phyloP scores from a whole-genome alignment of 208 protist species.

The Leptomonas seymouri region DNA sequence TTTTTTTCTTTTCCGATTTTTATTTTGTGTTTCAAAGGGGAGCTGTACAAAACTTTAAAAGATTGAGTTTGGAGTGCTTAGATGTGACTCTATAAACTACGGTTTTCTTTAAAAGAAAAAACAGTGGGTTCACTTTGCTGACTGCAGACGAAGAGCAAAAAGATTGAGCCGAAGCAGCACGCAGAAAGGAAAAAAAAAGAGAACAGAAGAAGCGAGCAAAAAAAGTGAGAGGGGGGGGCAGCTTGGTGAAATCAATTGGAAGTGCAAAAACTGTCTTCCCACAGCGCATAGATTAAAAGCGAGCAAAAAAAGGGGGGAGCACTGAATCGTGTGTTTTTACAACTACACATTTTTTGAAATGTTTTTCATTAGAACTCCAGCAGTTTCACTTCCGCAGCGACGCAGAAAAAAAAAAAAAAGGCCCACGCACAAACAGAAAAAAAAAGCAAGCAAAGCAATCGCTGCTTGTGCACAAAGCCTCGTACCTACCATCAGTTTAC shows the following conservation, averaged over 20 bases:
- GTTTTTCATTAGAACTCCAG: neutral
- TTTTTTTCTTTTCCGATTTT: constrained; percentile 6
- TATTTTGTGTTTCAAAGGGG: too few species aligned
- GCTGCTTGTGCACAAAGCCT: neutral
- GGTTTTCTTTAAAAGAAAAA: neutral
- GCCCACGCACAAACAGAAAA: neutral
- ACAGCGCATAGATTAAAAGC: too few species aligned
- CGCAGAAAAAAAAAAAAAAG: constrained; percentile 10
- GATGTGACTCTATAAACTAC: neutral
- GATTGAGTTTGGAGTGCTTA: too few species aligned
- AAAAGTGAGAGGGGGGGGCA: neutral
- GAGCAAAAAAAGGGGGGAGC: neutral
- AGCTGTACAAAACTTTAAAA: too few species aligned
- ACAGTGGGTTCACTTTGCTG: constrained; percentile 18
- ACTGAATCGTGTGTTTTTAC: neutral
- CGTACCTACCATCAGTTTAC: too few species aligned
- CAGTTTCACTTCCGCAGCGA: neutral
- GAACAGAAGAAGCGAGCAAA: constrained; percentile 4
- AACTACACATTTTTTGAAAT: neutral
- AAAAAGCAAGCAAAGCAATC: neutral
- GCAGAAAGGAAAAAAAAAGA: constrained; percentile 1
- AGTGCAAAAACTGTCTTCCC: too few species aligned
- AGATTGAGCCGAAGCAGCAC: neutral
- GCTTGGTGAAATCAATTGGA: too few species aligned
- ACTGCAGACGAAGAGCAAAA: neutral